These are phyloP conservation scores for Boletellus ananas DNA, from an alignment of 768 basidiomycete genomes.

Conservation along the genomic window DNA sequence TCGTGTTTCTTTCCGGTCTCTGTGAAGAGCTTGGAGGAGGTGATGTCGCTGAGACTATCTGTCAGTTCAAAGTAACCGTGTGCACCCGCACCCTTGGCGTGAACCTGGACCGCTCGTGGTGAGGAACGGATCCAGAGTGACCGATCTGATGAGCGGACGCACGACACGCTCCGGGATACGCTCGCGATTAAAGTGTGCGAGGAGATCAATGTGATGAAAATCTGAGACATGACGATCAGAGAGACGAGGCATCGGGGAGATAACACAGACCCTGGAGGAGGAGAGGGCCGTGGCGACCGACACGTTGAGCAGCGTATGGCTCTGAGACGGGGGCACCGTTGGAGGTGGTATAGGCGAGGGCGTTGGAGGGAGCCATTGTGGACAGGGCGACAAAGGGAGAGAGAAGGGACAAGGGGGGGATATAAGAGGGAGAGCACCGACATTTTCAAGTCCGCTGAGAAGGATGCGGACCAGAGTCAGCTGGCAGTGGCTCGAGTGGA, in stretches of 20 bases:
- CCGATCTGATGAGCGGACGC: slow-evolving; percentile 24
- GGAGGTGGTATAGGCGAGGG: slow-evolving; percentile 77
- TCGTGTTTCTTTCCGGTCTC: slow-evolving; percentile 65
- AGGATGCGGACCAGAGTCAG: slow-evolving; percentile 4
- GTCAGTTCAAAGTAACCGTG: slow-evolving; percentile 93
- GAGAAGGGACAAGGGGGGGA: neutral
- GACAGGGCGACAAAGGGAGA: slow-evolving; percentile 1
- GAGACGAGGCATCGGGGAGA: neutral
- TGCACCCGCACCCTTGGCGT: slow-evolving; percentile 89
- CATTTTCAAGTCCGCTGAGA: slow-evolving; percentile 29
- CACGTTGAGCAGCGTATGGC: slow-evolving; percentile 77
- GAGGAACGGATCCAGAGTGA: slow-evolving; percentile 11
- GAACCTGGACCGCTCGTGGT: slow-evolving; percentile 52
- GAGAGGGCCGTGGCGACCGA: slow-evolving; percentile 76
- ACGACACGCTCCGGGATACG: slow-evolving; percentile 95
- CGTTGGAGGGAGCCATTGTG: slow-evolving; percentile 65
- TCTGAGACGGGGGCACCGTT: slow-evolving; percentile 73
- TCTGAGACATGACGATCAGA: slow-evolving; percentile 41
- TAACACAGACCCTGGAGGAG: slow-evolving; percentile 72
- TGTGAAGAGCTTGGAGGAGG: slow-evolving; percentile 64
- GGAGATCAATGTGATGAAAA: slow-evolving; percentile 84
- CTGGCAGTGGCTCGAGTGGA: neutral
- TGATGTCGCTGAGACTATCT: slow-evolving; percentile 78
- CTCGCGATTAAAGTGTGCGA: slow-evolving; percentile 92
- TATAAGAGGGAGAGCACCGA: slow-evolving; percentile 10